Evolutionary conservation across 768 basidiomycete species (phyloP), one percentile per base, ranked within the genome.

Genomic region (Pleurotus salmoneostramineus): DNA sequence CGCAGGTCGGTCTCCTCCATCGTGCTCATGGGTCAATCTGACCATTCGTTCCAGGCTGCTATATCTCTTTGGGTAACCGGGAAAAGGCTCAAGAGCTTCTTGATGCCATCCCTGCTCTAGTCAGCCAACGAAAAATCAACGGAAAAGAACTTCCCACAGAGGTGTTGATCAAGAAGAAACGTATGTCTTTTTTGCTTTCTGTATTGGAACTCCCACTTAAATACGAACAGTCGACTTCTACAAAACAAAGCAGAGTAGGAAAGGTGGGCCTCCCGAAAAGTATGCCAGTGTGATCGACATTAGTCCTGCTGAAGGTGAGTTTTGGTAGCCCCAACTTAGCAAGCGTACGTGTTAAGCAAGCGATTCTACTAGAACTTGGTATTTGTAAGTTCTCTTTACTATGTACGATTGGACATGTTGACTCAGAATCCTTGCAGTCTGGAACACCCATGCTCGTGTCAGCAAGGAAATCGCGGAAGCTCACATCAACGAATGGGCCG

Each of bases 121-220:
- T 91, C 8, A 78, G 83, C 15, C 81, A 79, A 66, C 79, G 76
- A 69, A 89, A 84, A 70, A 70, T 87, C 3, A 78, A 78, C 8
- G 87, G 84, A n/a, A 85, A 83, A 68, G 81, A 84, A 55, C 67
- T 91, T 51, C 89, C 91, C 0, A 89, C 88, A 0, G 91, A 93
- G 63, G 82, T 85, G 3, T 84, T 86, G 56, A 89, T 92, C 56
- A 83, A 85, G 73, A 90, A 88, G 75, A 89, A 88, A 69, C 40
- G 91, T 91, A 51, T 6, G 85, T 64, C 1, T 12, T 43, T 33
- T 14, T 10, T 64, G 1, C 17, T 43, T 32, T 17, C 21, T 27
- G 21, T 11, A 50, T 44, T 21, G 4, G 3, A 27, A 27, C 56
- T 43, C 50, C 12, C 32, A 12, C 21, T 15, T 8, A 3, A 31